These are phyloP conservation scores for Skeletonema potamos DNA, from an alignment of 108 stramenopile species.

Conservation along the genomic window DNA sequence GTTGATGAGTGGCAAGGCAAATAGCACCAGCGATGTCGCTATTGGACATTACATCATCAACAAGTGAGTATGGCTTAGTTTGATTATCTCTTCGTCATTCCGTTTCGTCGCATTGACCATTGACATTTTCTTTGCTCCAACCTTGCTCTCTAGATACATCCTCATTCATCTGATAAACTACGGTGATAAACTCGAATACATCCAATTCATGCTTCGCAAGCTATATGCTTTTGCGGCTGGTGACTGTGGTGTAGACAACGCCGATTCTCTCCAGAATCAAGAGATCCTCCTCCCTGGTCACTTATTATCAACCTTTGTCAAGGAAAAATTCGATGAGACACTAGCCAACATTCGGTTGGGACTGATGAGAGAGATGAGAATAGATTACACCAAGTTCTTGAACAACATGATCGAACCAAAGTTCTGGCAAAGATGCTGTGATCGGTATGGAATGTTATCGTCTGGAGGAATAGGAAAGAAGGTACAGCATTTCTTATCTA, in stretches of 20 bases:
- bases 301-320: constrained; percentile 85
- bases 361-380: constrained; percentile 68
- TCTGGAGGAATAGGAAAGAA: constrained; percentile 86
- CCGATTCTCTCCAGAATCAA: constrained; percentile 95
- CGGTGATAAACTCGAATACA: constrained; percentile 90
- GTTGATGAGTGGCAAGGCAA: constrained; percentile 64
- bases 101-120: neutral
- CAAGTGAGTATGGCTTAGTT: constrained; percentile 49
- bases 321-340: constrained; percentile 94
- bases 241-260: constrained; percentile 93
- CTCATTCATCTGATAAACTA: constrained; percentile 84
- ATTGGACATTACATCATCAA: constrained; percentile 90
- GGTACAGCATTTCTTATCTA: constrained; percentile 91
- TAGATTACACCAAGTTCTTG: constrained; percentile 64
- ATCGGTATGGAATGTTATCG: constrained; percentile 71
- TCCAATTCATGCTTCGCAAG: constrained; percentile 89
- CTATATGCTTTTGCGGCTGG: constrained; percentile 95
- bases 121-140: neutral
- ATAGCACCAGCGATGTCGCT: constrained; percentile 77
- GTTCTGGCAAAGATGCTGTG: constrained; percentile 73
- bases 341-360: constrained; percentile 71
- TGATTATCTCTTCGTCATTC: neutral
- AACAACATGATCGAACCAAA: constrained; percentile 40
- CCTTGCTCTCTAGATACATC: constrained; percentile 47
- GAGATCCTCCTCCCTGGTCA: constrained; percentile 95